Conservation (phyloP, 345 rosid species). For the Corchorus capsularis region DNA sequence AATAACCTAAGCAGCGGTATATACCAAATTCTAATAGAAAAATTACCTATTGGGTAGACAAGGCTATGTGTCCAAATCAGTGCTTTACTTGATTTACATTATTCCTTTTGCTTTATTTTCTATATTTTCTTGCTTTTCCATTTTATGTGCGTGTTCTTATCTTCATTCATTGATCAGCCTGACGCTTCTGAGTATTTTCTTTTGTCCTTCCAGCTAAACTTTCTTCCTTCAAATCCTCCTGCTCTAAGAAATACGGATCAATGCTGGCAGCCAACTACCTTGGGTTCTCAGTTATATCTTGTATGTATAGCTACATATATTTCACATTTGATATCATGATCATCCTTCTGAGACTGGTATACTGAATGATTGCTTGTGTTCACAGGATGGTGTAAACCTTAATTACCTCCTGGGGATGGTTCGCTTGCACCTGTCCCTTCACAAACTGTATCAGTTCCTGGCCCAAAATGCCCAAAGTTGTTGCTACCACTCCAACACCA, state of each 20-base stretch:
- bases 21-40: no score
- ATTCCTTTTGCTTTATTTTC: not conserved
- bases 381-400: slow-evolving; percentile 62
- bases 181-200: slow-evolving; percentile 7
- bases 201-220: slow-evolving; percentile 49
- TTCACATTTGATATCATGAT: slow-evolving; percentile 1
- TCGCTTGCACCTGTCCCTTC: slow-evolving; percentile 51
- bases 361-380: slow-evolving; percentile 26
- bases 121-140: no score
- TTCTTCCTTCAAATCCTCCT: slow-evolving; percentile 82
- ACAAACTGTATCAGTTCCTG: slow-evolving; percentile 28
- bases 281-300: slow-evolving; percentile 78
- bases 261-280: slow-evolving; percentile 74
- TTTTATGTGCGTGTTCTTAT: not conserved
- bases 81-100: no score
- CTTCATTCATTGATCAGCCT: not conserved
- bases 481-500: slow-evolving; percentile 45
- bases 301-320: slow-evolving; percentile 45
- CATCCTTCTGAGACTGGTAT: slow-evolving; percentile 13
- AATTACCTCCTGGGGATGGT: slow-evolving; percentile 53
- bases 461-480: slow-evolving; percentile 54
- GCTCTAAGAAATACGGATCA: slow-evolving; percentile 77
- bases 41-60: no score
- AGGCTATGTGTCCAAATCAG: no score
- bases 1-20: no score